A percentile compares a stretch with the other conserved stretches of the same genome.
These are phyloP conservation scores for Nicotiana sylvestris DNA, from an alignment of 257 asterid species.

Conservation along the genomic window DNA sequence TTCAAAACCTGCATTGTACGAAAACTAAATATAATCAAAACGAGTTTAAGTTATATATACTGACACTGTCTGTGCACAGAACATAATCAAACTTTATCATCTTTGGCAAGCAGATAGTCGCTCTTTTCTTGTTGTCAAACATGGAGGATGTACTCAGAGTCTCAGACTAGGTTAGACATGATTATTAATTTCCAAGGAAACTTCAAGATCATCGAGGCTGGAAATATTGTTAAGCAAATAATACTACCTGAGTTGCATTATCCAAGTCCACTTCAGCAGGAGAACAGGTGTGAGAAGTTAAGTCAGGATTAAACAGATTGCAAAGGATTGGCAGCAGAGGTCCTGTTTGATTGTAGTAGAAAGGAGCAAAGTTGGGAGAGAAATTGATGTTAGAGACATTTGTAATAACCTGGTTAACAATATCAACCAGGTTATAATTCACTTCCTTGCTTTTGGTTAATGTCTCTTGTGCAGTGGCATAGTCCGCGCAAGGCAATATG, in stretches of 20 bases:
- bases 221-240: neutral
- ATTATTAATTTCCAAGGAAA: neutral
- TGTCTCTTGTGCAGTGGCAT: constrained; percentile 22
- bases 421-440: constrained; percentile 17
- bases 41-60: neutral
- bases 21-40: neutral
- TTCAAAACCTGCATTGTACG: constrained; percentile 20
- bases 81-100: neutral
- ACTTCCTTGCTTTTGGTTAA: constrained; percentile 23
- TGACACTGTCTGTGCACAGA: neutral
- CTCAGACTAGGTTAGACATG: neutral
- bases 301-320: constrained; percentile 27
- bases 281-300: constrained; percentile 21
- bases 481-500: constrained; percentile 32
- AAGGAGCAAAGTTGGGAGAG: constrained; percentile 24
- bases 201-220: neutral
- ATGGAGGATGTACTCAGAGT: neutral
- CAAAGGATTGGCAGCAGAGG: constrained; percentile 32
- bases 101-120: neutral
- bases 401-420: constrained; percentile 23
- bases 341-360: constrained; percentile 39
- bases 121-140: neutral
- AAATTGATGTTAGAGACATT: constrained; percentile 30
- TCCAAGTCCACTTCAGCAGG: constrained; percentile 23
- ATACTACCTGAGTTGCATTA: constrained; percentile 26